These are phyloP conservation scores for Solanum chaucha DNA, from an alignment of 257 asterid species.

Conservation along the genomic window DNA sequence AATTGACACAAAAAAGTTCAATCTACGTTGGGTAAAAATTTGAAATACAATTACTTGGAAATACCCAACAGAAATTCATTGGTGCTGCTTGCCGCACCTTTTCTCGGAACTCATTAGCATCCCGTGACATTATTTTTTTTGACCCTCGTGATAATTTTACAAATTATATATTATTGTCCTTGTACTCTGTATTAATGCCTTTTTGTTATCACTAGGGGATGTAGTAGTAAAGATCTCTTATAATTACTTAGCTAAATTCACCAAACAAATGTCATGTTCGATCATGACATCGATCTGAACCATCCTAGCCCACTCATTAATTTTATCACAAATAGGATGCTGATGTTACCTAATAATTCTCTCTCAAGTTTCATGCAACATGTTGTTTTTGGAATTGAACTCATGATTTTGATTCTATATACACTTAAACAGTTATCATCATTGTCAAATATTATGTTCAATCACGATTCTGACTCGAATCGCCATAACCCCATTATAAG, in stretches of 20 bases:
- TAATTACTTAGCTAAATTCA: background rate
- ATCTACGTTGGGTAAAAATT: no score
- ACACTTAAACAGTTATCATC: no score
- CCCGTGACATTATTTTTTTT: background rate
- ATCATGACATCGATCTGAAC: no score
- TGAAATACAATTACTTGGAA: no score
- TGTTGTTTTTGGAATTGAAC: background rate
- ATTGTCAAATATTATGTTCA: background rate
- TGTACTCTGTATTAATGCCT: background rate
- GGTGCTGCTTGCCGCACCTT: background rate
- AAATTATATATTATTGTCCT: background rate
- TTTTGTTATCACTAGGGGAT: background rate
- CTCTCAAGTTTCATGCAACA: background rate
- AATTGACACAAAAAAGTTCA: no score
- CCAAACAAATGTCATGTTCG: no score
- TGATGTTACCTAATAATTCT: no score
- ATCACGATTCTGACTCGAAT: background rate
- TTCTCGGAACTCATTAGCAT: background rate
- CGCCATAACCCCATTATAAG: background rate
- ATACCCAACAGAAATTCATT: background rate
- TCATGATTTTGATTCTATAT: background rate
- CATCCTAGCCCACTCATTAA: rapidly evolving
- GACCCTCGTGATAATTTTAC: background rate
- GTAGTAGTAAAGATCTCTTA: background rate
- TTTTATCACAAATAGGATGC: no score